phyloP scores from a whole-genome alignment of 225 moss, liverwort and hornwort species.

The Neckera pumila region DNA sequence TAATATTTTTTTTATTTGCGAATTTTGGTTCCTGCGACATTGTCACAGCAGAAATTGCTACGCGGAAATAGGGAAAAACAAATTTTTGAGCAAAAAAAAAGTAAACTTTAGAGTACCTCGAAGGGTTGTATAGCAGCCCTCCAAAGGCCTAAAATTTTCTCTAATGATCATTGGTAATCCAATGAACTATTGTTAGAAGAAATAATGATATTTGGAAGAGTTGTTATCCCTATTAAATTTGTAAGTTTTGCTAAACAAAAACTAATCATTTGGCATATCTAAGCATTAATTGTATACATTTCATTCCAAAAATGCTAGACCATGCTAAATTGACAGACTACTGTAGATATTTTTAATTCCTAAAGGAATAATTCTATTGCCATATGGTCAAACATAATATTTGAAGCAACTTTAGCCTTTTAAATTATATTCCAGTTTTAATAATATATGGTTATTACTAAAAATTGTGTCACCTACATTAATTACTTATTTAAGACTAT shows the following conservation, averaged over 20 bases:
- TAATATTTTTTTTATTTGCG: no score
- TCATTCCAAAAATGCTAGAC: rapidly evolving
- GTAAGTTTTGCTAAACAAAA: background rate
- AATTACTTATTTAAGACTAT: background rate
- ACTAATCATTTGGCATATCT: background rate
- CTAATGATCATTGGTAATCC: background rate
- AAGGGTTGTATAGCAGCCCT: no score
- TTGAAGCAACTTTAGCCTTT: background rate
- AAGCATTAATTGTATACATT: background rate
- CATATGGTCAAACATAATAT: background rate
- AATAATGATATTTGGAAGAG: background rate
- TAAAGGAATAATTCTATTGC: background rate
- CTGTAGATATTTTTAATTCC: rapidly evolving
- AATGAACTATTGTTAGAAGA: background rate
- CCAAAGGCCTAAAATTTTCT: no score
- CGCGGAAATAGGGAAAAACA: no score
- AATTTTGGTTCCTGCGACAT: no score
- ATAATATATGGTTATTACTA: background rate
- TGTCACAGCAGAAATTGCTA: no score
- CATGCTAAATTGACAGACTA: background rate
- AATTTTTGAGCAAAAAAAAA: no score
- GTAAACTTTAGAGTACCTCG: no score
- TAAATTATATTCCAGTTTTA: background rate
- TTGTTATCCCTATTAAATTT: rapidly evolving
- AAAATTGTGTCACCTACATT: background rate